Conservation (phyloP, 441 rosid genomes). For the Gossypium davidsonii region DNA sequence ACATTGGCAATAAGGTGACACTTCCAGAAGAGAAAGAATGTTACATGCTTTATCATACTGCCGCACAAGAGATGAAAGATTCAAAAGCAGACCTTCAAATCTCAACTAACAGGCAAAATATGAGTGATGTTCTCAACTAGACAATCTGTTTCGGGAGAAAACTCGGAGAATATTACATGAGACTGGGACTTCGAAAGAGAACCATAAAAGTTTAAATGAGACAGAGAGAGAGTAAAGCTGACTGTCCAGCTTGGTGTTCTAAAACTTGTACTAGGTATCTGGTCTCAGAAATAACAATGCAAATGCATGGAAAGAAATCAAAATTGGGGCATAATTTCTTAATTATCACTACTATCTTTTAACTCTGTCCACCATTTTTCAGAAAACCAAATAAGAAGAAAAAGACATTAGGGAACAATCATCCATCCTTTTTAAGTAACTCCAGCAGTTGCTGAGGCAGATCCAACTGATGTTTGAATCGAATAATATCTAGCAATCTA, state of each 20-base stretch:
- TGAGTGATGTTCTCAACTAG: not conserved
- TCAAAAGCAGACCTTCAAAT: not conserved
- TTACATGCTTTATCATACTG: not conserved
- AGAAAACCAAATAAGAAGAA: not conserved
- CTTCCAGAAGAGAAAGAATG: not conserved
- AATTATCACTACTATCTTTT: not conserved
- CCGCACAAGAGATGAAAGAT: not conserved
- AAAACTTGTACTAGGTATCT: not conserved
- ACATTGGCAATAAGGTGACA: not conserved
- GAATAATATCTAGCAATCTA: not conserved
- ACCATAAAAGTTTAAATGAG: not conserved
- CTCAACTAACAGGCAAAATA: not conserved
- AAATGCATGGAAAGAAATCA: not conserved
- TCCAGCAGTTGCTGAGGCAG: not conserved
- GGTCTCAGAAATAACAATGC: not conserved
- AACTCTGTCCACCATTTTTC: not conserved
- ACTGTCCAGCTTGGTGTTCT: not conserved
- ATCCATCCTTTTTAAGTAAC: not conserved
- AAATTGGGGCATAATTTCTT: not conserved
- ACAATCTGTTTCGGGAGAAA: not conserved
- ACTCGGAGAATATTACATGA: not conserved
- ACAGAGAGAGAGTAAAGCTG: not conserved
- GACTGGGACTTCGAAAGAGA: not conserved
- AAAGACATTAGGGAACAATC: not conserved
- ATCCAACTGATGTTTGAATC: not conserved